Percentiles rank a stretch among this genome's conserved stretches.
phyloP scores from a whole-genome alignment of 768 basidiomycete genomes.

The Pisolithus microcarpus region DNA sequence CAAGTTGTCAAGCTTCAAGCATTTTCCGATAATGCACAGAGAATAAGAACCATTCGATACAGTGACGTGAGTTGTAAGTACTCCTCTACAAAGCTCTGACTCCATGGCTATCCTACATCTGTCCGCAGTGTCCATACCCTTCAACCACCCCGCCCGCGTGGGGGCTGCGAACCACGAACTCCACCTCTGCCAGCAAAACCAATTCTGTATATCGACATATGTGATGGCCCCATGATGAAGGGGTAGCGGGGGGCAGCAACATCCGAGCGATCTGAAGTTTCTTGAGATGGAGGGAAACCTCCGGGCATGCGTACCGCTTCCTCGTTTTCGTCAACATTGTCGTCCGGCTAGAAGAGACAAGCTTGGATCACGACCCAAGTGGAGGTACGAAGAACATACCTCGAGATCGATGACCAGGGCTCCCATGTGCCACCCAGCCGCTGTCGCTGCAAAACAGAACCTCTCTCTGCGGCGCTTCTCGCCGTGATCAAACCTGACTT shows the following conservation, averaged over 20 bases:
- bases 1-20: no score
- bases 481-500: conserved; percentile 66
- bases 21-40: background rate
- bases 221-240: conserved; percentile 9
- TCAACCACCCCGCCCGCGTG: conserved; percentile 14
- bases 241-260: conserved; percentile 1
- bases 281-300: conserved; percentile 21
- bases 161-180: conserved; percentile 17
- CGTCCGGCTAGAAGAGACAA: conserved; percentile 17
- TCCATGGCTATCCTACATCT: conserved; percentile 4
- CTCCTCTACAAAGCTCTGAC: no score
- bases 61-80: background rate
- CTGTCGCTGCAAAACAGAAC: conserved; percentile 77
- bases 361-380: conserved; percentile 1
- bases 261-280: conserved; percentile 9
- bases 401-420: conserved; percentile 83
- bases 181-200: conserved; percentile 54
- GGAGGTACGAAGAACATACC: conserved; percentile 30
- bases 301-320: conserved; percentile 26
- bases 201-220: conserved; percentile 37
- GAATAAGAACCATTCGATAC: background rate
- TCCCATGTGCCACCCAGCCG: conserved; percentile 89
- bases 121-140: background rate
- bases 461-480: conserved; percentile 42
- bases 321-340: conserved; percentile 33